Percentiles rank a stretch among this genome's conserved stretches.
Conservation (phyloP, 202 grass and related monocot species). For the Cymbopogon flexuosus region DNA sequence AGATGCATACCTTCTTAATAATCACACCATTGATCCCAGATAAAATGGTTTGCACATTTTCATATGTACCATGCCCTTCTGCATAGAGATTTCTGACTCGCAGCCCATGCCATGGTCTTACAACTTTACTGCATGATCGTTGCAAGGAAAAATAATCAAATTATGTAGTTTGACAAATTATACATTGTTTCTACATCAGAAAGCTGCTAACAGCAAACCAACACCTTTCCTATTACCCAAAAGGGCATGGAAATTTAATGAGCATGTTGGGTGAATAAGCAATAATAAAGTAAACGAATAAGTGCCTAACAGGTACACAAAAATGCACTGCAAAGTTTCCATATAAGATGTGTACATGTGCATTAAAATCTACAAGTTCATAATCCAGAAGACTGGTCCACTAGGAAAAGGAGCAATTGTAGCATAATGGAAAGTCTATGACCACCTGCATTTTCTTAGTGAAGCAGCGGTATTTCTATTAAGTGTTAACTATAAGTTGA, state of each 20-base stretch:
- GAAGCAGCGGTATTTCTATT: too few relatives aligned
- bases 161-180: neutral
- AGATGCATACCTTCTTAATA: constrained; percentile 14
- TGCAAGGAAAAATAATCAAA: neutral
- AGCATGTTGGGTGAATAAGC: neutral
- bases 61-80: neutral
- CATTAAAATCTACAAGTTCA: too few relatives aligned
- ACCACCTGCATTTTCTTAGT: too few relatives aligned
- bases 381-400: too few relatives aligned
- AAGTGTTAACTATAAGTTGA: too few relatives aligned
- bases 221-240: neutral
- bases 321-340: too few relatives aligned
- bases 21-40: neutral
- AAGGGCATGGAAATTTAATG: neutral
- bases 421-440: too few relatives aligned
- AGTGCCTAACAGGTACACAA: too few relatives aligned
- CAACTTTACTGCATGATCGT: constrained; percentile 13
- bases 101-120: constrained; percentile 24
- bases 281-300: neutral
- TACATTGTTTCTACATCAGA: neutral
- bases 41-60: too few relatives aligned
- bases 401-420: too few relatives aligned
- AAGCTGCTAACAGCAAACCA: neutral
- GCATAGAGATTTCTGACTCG: neutral
- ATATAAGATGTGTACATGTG: too few relatives aligned